Base-by-base conservation (phyloP, 345 rosid species). In the Linum tenue region DNA sequence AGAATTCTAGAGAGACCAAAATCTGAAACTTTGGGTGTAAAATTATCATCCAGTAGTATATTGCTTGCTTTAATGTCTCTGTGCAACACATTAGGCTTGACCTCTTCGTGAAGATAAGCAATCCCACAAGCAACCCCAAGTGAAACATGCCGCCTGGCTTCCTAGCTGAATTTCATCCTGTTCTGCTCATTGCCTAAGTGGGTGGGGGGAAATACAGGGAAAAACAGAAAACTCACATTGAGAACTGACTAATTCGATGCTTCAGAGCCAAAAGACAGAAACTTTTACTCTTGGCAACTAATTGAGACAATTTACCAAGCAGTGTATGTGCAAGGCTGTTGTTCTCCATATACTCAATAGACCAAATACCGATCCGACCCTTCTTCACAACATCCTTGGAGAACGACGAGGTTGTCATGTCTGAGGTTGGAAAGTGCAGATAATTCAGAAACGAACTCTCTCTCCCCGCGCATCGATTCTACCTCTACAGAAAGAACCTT, bases 31-130 rank as follows among this genome's bases (percentile, higher is more conserved):
- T 86, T 86, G 15, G 92, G 83, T 2, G 42, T 64, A 16, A 82
- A 76, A 59, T 80, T 67, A 12, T 59, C 50, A 68, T 84, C 88
- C 39, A 86, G 72, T 60, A 86, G 83, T 15, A 83, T 74, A 70
- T 86, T 86, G 73, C 85, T 59, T 0, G 86, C 79, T 72, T 86
- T 86, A 48, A 86, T 79, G 71, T 86, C 91, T 75, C 91, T 59
- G 64, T 86, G 91, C 76, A 86, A 60, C 41, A 84, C 76, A 64
- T 37, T 74, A 3, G 88, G 92, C 41, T 73, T 6, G 39, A 78
- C 77, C 64, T 78, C 87, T 65, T 84, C 85, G 12, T 86, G 88
- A 9, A 86, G 79, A 75, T 86, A 72, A 4, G 78, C 83, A 43
- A 86, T 74, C 35, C 80, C 92, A 15, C 77, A 66, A 7, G 89